These are phyloP conservation scores for Ceratocystiopsis sp. DNA, from an alignment of 2,329 filamentous ascomycete species.

Conservation along the genomic window DNA sequence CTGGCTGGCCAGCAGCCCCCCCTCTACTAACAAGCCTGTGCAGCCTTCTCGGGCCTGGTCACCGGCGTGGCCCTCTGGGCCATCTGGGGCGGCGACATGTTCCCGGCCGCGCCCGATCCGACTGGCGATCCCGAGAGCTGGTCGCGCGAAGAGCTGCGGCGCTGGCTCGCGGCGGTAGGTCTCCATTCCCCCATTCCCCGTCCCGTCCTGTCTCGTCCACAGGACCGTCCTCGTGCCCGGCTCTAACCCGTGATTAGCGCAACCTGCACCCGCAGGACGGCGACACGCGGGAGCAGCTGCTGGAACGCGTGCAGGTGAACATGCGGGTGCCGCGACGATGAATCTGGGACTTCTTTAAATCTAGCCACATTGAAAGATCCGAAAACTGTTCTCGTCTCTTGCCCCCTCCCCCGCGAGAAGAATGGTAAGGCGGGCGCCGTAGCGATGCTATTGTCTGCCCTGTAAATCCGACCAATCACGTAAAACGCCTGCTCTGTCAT, in stretches of 20 bases:
- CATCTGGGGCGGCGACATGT: constrained; percentile 75
- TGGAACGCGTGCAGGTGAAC: constrained; percentile 29
- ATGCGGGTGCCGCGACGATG: constrained; percentile 23
- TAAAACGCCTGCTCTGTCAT: too few species aligned
- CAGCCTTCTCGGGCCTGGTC: constrained; percentile 67
- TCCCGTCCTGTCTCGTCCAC: not conserved
- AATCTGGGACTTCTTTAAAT: constrained; percentile 1
- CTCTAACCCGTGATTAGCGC: not conserved
- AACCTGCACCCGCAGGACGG: constrained; percentile 27
- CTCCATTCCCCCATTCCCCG: too few species aligned
- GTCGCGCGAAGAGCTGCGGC: constrained; percentile 62
- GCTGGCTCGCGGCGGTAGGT: constrained; percentile 69
- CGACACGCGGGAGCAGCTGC: constrained; percentile 27
- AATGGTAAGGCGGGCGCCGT: not conserved
- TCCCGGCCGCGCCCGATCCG: constrained; percentile 60
- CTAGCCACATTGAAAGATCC: not conserved
- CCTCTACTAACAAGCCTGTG: not conserved
- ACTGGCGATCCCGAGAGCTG: constrained; percentile 54
- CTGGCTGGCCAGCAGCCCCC: not conserved
- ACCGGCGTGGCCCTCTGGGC: constrained; percentile 67
- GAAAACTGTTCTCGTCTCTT: too few species aligned
- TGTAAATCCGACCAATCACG: too few species aligned
- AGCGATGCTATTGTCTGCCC: not conserved
- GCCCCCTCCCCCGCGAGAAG: not conserved
- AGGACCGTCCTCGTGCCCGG: too few species aligned